Evolutionary conservation across 78 protist genomes (phyloP), one percentile per base, ranked within the genome.

Genomic region (Dictyostelium capitatum): DNA sequence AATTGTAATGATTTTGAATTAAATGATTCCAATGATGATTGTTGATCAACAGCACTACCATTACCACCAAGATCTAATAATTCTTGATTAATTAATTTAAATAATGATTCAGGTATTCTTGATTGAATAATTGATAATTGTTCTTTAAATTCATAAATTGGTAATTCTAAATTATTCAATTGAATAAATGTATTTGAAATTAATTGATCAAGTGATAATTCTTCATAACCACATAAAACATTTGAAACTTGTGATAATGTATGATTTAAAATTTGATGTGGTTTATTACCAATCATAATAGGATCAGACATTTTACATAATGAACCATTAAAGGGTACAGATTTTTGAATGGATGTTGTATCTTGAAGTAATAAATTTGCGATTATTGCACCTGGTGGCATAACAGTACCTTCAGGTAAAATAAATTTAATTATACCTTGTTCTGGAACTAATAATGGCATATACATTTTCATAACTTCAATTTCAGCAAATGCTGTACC

Each of bases 381-480:
- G 51, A 98, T 70, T 78, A 98, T 75, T n/a, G 97, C 96, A 46
- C 99, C 99, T 0, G 97, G 82, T 14, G 59, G 8, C 89, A 98
- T 53, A 41, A 98, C 90, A 51, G 97, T 12, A 53, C 99, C 99
- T 10, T 82, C 93, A 8, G 93, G 20, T 23, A 62, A 78, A 6
- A 50, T 81, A 9, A 64, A 82, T 57, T 70, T 64, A 72, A 98
- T 72, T 25, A 4, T 20, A 48, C 99, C 99, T 0, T 85, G 37
- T 20, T 95, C 97, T 23, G 89, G 50, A 3, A 95, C 96, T 17
- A 51, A 20, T n/a, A 98, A 74, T 17, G 97, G 95, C 97, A 97
- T 83, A 93, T 89, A 73, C 99, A 98, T 98, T 96, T 98, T 98
- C 99, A 98, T 98, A 37, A 97, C 99, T 79, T 98, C 99, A 59